These are phyloP conservation scores for Gossypium mustelinum DNA, from an alignment of 345 rosid species.

Conservation along the genomic window DNA sequence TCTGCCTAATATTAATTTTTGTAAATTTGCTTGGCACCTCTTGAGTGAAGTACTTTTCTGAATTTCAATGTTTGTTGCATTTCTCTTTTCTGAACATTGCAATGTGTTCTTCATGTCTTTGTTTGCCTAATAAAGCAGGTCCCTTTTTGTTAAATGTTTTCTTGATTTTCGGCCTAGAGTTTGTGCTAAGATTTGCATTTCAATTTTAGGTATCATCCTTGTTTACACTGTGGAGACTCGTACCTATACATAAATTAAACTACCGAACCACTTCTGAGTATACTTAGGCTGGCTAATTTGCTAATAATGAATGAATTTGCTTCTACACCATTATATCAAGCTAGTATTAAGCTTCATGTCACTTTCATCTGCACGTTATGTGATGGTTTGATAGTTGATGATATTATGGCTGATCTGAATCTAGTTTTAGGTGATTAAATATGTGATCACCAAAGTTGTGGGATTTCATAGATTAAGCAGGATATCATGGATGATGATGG, in stretches of 20 bases:
- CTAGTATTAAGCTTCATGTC: neutral
- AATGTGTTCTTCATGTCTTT: neutral
- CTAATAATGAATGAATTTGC: neutral
- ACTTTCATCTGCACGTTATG: neutral
- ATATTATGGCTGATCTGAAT: neutral
- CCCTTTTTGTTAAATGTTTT: neutral
- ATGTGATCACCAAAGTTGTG: neutral
- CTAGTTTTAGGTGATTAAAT: neutral
- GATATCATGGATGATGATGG: neutral
- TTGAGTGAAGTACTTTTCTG: neutral
- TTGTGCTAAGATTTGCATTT: neutral
- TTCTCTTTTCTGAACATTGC: neutral
- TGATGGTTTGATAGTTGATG: neutral
- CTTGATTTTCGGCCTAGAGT: neutral
- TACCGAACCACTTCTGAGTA: neutral
- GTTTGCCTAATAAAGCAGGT: neutral
- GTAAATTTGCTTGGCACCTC: neutral
- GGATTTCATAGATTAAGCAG: neutral
- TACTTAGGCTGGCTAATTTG: neutral
- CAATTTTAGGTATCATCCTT: neutral
- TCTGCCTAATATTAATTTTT: neutral
- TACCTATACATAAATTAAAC: neutral
- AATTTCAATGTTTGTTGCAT: neutral
- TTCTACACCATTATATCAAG: neutral
- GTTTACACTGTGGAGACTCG: neutral